Base-by-base conservation (phyloP, 164 flowering plant species). In the Liquidambar formosana region DNA sequence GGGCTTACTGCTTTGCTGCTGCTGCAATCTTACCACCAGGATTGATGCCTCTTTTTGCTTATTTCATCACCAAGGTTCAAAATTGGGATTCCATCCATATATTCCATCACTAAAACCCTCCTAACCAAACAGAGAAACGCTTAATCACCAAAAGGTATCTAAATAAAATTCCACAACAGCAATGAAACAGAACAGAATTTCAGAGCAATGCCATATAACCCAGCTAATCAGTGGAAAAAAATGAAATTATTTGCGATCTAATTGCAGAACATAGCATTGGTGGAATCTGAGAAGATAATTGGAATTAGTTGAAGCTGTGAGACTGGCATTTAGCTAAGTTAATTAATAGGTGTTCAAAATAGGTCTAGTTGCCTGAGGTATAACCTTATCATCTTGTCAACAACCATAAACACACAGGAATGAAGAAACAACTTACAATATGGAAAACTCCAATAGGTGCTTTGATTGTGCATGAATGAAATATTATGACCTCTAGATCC, bases 31-130 rank as follows among this genome's bases (percentile, higher is more conserved):
- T 91, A 75, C 97, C 87, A 79, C 66, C 76, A 48, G 97, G 94
- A 75, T 89, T 75, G 71, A 92, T 84, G 76, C 97, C 99, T 82
- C 97, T 81, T 70, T 88, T 92, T 67, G 89, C 94, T n/a, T 18
- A 95, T 92, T 76, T 91, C 99, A 69, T 89, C 89, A 15, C 94
- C 96, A 73, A 95, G 97, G 57, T 85, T 86, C 79, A 95, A 67
- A 71, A 95, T 91, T 54, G 97, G 99, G 64, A 81, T 82, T 65
- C 97, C 99, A 76, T 95, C 91, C 59, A 95, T 86, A 67, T 85
- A 92, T 69, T 95, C 99, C 97, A 95, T 95, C 51, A 92, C 86
- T 61, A 95, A 81, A 71, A 85, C 93, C 82, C 79, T 91, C 92
- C 99, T 95, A 71, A 33, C 33, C 46, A 75, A 67, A 61, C 38